Evolutionary conservation across 257 asterid species (phyloP), one percentile per base, ranked within the genome.

Genomic region (Plantago major): DNA sequence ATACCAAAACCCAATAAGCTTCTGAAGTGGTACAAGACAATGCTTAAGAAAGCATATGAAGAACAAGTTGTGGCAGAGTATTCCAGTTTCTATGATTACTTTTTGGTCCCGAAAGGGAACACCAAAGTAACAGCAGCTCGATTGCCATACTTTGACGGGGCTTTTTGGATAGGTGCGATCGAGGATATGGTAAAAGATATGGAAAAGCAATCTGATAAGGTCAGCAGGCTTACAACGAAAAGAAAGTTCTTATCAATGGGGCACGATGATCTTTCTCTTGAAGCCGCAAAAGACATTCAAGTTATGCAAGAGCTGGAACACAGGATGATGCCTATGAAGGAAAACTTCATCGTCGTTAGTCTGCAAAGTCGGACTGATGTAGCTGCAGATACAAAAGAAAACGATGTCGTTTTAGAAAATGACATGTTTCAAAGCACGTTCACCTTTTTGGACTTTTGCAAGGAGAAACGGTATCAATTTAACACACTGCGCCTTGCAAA

Each of bases 401-500:
- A 74, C 69, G 96, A 93, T 64, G 97, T 85, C 66, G 84, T 85
- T 73, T 88, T 93, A 14, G 99, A 93, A 76, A 93, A 96, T 66
- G 99, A 93, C 73, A 87, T 93, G 73, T 93, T 93, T 66, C 97
- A 90, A 76, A 93, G 96, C 9, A 90, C 97, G 68, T 96, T 89
- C 79, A 95, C 99, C 22, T 93, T 87, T 63, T 84, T 93, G 49
- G 87, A 96, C 66, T 95, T 93, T 44, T 93, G 99, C 76, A 96
- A 89, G 79, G 97, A 96, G 78, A 93, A 93, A 68, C 97, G 85
- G 68, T 93, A 89, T 77, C 97, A 89, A 73, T 93, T 87, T 50
- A 97, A 93, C 76, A 93, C 99, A 46, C 94, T 89, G 40, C 93
- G 97, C 6, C 92, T 97, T 42, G 99, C 99, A 42, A 93, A 93